Conservation (phyloP, 768 basidiomycete species). For the Cystoderma amianthinum region DNA sequence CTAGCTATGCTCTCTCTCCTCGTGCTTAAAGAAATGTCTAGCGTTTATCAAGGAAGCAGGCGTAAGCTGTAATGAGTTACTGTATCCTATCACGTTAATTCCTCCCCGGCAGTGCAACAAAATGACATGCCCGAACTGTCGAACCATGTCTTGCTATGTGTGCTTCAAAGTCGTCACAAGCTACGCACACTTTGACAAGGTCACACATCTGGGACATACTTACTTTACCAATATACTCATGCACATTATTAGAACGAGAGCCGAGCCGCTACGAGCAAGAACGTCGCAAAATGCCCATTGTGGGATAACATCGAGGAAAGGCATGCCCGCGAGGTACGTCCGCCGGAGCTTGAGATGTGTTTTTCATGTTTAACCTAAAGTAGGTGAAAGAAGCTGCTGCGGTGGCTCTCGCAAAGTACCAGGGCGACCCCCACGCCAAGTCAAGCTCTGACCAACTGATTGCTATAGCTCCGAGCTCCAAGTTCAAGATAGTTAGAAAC, state of each 20-base stretch:
- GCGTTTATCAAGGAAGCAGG: slow-evolving; percentile 77
- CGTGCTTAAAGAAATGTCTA: too few species aligned
- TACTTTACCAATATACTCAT: too few species aligned
- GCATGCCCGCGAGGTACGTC: slow-evolving; percentile 56
- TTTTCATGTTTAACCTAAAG: background rate
- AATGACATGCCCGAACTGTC: slow-evolving; percentile 75
- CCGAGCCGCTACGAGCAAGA: slow-evolving; percentile 6
- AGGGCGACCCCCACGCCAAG: slow-evolving; percentile 47
- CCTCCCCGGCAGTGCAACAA: slow-evolving; percentile 72
- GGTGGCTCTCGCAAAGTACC: slow-evolving; percentile 57
- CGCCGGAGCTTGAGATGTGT: too few species aligned
- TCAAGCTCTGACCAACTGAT: too few species aligned
- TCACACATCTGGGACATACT: slow-evolving; percentile 19
- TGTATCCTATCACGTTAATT: background rate
- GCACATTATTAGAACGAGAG: slow-evolving; percentile 5
- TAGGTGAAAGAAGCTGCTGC: slow-evolving; percentile 69
- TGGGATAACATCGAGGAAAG: slow-evolving; percentile 66
- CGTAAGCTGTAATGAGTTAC: slow-evolving; percentile 27
- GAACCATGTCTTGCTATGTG: slow-evolving; percentile 74
- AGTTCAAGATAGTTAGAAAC: too few species aligned
- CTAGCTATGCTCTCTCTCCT: too few species aligned
- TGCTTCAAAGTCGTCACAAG: slow-evolving; percentile 69
- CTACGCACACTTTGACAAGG: slow-evolving; percentile 70
- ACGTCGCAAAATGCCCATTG: slow-evolving; percentile 46
- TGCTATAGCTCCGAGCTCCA: too few species aligned